Evolutionary conservation across 805 yeast genomes (phyloP), one percentile per base, ranked within the genome.

Genomic region (Danielia oregonensis): DNA sequence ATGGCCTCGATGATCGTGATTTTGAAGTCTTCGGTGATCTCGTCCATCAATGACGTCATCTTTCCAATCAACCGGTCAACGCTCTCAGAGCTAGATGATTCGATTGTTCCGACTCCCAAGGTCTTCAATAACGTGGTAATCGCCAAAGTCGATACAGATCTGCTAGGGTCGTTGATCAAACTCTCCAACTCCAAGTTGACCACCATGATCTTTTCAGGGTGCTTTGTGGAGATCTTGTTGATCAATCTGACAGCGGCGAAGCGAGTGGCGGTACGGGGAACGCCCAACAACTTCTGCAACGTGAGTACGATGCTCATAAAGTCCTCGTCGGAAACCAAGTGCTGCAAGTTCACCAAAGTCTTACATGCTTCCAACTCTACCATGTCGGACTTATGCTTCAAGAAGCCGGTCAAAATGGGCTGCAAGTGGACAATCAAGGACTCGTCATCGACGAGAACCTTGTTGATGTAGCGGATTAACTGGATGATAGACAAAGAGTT

Each of bases 71-170:
- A 74, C 52, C 95, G 76, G 58, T 91, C 96, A 37, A 93, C 96
- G 40, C 59, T 63, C 41, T 86, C 87, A 11, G 66, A 61, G 40
- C 65, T 61, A n/a, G 50, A 42, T 15, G 59, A 53, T 41, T 60
- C 67, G 26, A 63, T 43, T 17, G 70, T 58, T 33, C 72, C 70
- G 42, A 86, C 82, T 45, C 89, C 88, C 57, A 97, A 96, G 2
- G 97, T 91, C 66, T 91, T 93, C 61, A 93, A 76, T 54, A 93
- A 71, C 2, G 97, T 91, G 22, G 97, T 93, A 57, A 93, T 93
- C 17, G 98, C 97, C 62, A 87, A 91, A 11, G 98, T 93, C 10
- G 97, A 91, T 46, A 93, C 79, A 22, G 96, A 82, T 64, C 96
- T 79, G 65, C 86, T 88, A 17, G 89, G 59, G 60, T 91, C 97